Percentiles rank a stretch among this genome's conserved stretches.
phyloP scores from a whole-genome alignment of 495 filamentous ascomycete species.

The Neurospora terricola region DNA sequence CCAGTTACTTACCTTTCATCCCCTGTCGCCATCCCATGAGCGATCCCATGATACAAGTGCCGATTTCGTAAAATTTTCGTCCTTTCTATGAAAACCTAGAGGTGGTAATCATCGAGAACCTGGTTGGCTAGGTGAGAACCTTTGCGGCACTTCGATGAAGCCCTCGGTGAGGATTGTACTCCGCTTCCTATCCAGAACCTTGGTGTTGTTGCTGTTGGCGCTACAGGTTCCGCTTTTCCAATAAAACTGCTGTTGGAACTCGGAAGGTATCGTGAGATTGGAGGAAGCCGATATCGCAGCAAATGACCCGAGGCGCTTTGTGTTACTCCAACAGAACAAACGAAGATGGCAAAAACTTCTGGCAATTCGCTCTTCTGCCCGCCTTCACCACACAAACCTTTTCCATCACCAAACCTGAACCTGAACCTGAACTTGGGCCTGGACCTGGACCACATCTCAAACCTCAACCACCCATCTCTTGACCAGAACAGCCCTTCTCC shows the following conservation, averaged over 20 bases:
- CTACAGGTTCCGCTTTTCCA: background rate
- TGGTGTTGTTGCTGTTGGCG: background rate
- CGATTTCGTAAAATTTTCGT: background rate
- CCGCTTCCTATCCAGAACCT: background rate
- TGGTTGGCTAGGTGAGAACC: background rate
- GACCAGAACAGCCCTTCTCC: background rate
- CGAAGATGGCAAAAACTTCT: background rate
- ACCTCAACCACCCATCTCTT: background rate
- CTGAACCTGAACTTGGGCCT: background rate
- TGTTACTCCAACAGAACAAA: background rate
- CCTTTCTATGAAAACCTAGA: background rate
- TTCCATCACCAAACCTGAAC: background rate
- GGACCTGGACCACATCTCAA: background rate
- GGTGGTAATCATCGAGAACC: background rate
- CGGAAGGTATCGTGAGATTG: background rate
- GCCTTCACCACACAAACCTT: background rate
- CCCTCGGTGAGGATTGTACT: background rate
- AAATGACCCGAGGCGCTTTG: background rate
- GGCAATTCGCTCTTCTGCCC: background rate
- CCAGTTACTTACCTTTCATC: background rate
- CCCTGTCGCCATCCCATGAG: background rate
- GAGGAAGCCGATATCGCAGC: background rate
- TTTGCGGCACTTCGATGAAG: background rate
- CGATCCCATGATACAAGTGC: background rate
- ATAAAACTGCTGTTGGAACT: background rate